Percentiles rank a stretch among this genome's conserved stretches.
phyloP scores from a whole-genome alignment of 2,329 filamentous ascomycete species.

The Exophiala calicioides region DNA sequence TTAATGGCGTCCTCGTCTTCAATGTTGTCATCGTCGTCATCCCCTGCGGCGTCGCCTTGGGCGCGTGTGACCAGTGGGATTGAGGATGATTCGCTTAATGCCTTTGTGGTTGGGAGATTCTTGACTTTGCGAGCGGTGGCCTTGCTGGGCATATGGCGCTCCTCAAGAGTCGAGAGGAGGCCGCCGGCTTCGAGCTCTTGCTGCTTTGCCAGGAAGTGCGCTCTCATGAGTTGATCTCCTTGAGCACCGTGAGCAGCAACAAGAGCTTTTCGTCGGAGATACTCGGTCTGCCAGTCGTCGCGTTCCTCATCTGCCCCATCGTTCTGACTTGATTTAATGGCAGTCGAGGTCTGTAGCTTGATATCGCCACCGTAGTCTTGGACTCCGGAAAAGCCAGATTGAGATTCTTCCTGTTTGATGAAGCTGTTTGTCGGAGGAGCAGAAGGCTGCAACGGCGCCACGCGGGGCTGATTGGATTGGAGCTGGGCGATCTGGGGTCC shows the following conservation, averaged over 20 bases:
- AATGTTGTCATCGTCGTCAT: slow-evolving; percentile 56
- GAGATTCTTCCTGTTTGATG: slow-evolving; percentile 31
- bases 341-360: slow-evolving; percentile 34
- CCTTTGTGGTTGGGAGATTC: slow-evolving; percentile 16
- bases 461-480: slow-evolving; percentile 33
- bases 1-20: slow-evolving; percentile 95
- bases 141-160: slow-evolving; percentile 39
- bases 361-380: slow-evolving; percentile 19
- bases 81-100: slow-evolving; percentile 9
- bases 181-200: slow-evolving; percentile 49
- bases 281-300: slow-evolving; percentile 55
- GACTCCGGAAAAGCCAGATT: slow-evolving; percentile 11
- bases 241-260: slow-evolving; percentile 39
- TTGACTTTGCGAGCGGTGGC: slow-evolving; percentile 42
- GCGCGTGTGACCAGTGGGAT: slow-evolving; percentile 28
- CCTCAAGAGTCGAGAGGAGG: slow-evolving; percentile 45
- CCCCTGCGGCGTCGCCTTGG: slow-evolving; percentile 60
- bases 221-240: slow-evolving; percentile 43
- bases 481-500: slow-evolving; percentile 32
- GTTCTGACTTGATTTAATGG: slow-evolving; percentile 61
- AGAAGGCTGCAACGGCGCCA: slow-evolving; percentile 39
- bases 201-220: slow-evolving; percentile 45
- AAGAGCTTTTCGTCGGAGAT: slow-evolving; percentile 44
- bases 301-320: slow-evolving; percentile 70
- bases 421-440: slow-evolving; percentile 44